A percentile compares a stretch with the other conserved stretches of the same genome.
Evolutionary conservation across 352 stramenopile species (phyloP).

Genomic region (Phytophthora colocasiae): DNA sequence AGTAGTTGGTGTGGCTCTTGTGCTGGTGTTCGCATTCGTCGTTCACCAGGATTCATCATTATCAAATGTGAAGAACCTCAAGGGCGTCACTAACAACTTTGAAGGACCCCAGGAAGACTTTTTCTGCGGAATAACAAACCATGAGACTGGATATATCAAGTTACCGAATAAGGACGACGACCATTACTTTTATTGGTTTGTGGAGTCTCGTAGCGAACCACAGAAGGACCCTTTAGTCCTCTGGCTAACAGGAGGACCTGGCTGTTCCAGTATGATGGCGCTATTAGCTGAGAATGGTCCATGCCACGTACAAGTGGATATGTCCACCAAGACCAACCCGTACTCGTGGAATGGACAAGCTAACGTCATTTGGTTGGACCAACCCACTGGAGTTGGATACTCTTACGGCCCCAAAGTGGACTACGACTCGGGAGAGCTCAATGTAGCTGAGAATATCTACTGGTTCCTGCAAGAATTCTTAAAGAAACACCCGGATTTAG

Average conservation of each 20-base stretch:
- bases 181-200: constrained; percentile 80
- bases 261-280: constrained; percentile 65
- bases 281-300: constrained; percentile 71
- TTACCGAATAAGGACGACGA: constrained; percentile 58
- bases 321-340: constrained; percentile 54
- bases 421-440: constrained; percentile 55
- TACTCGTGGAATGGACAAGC: constrained; percentile 71
- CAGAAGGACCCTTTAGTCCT: constrained; percentile 62
- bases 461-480: constrained; percentile 81
- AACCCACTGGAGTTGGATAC: constrained; percentile 70
- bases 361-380: constrained; percentile 82
- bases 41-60: constrained; percentile 28
- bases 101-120: constrained; percentile 18
- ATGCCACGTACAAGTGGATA: constrained; percentile 55
- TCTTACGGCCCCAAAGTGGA: constrained; percentile 56
- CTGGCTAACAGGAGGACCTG: constrained; percentile 72
- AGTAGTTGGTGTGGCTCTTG: constrained; percentile 33
- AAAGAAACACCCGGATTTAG: constrained; percentile 53
- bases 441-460: constrained; percentile 74
- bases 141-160: constrained; percentile 64
- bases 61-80: constrained; percentile 33
- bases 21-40: constrained; percentile 48
- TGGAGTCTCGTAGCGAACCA: constrained; percentile 47
- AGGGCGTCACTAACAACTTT: constrained; percentile 24
- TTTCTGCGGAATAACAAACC: constrained; percentile 48